phyloP scores from a whole-genome alignment of 1,284 basidiomycete genomes.

The Taiwanofungus camphoratus region DNA sequence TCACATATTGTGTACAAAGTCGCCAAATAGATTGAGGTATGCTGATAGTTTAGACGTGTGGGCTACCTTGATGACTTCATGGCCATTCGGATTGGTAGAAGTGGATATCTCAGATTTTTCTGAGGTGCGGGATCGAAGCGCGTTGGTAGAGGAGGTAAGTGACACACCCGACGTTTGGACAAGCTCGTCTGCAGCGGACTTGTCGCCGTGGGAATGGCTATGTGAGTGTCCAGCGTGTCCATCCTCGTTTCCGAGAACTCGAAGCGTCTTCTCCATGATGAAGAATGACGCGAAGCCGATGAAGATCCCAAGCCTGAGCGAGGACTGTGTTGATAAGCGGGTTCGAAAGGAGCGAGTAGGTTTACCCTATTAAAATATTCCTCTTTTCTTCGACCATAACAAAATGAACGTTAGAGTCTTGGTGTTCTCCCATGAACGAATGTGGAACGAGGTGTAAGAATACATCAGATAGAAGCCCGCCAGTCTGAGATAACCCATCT shows the following conservation, averaged over 20 bases:
- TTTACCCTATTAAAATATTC: constrained; percentile 81
- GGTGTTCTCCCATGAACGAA: constrained; percentile 83
- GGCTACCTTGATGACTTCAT: constrained; percentile 31
- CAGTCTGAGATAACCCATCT: constrained; percentile 51
- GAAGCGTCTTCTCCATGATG: constrained; percentile 84
- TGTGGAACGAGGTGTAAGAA: constrained; percentile 88
- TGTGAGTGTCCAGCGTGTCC: constrained; percentile 44
- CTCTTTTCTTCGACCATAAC: constrained; percentile 85
- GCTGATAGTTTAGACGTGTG: constrained; percentile 77
- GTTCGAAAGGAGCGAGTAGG: constrained; percentile 5
- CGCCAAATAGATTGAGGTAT: constrained; percentile 86
- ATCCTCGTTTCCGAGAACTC: constrained; percentile 67
- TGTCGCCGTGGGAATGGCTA: constrained; percentile 36
- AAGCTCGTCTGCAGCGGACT: constrained; percentile 17
- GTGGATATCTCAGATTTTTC: constrained; percentile 18
- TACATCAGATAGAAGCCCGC: constrained; percentile 84
- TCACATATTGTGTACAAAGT: constrained; percentile 85
- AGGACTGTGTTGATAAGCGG: neutral
- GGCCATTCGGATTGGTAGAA: constrained; percentile 20
- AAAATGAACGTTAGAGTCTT: constrained; percentile 60
- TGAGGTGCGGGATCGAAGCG: constrained; percentile 28
- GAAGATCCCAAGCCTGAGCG: constrained; percentile 69
- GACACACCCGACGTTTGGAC: constrained; percentile 31
- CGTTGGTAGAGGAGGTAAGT: constrained; percentile 22
- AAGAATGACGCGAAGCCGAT: constrained; percentile 84